Percentiles rank a stretch among this genome's conserved stretches.
These are phyloP conservation scores for Castanea mollissima DNA, from an alignment of 306 rosid species.

Conservation along the genomic window DNA sequence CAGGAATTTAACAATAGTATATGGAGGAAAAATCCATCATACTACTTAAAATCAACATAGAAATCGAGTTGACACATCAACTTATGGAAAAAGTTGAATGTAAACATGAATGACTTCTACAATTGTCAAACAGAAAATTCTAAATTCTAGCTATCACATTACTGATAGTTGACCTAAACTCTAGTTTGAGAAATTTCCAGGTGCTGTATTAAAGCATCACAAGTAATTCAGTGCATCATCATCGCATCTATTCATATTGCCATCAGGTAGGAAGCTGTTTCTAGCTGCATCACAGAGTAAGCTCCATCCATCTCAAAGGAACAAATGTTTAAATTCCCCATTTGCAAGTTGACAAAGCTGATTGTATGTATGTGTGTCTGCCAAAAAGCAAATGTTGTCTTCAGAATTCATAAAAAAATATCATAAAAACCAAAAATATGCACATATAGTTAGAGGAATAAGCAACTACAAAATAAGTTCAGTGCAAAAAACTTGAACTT, in stretches of 20 bases:
- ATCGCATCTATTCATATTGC: background rate
- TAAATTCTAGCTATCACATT: background rate
- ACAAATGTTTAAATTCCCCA: slow-evolving; percentile 78
- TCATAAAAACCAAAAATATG: slow-evolving; percentile 5
- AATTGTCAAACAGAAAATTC: background rate
- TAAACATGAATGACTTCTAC: background rate
- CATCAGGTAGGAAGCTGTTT: background rate
- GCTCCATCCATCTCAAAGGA: slow-evolving; percentile 43
- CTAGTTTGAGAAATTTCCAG: background rate
- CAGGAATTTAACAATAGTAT: too few species aligned
- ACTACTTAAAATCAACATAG: background rate
- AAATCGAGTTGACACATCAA: too few species aligned
- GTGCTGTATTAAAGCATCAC: too few species aligned
- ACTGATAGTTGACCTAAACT: background rate
- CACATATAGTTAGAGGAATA: background rate
- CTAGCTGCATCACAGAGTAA: background rate
- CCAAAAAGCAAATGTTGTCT: background rate
- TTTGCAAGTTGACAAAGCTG: slow-evolving; percentile 84
- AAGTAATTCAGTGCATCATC: too few species aligned
- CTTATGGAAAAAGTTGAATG: background rate
- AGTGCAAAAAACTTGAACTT: background rate
- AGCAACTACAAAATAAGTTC: background rate
- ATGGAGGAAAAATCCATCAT: too few species aligned
- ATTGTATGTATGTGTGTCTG: slow-evolving; percentile 71
- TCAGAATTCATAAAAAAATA: background rate